phyloP scores from a whole-genome alignment of 106 monocot genomes.

The Dioscorea zingiberensis region DNA sequence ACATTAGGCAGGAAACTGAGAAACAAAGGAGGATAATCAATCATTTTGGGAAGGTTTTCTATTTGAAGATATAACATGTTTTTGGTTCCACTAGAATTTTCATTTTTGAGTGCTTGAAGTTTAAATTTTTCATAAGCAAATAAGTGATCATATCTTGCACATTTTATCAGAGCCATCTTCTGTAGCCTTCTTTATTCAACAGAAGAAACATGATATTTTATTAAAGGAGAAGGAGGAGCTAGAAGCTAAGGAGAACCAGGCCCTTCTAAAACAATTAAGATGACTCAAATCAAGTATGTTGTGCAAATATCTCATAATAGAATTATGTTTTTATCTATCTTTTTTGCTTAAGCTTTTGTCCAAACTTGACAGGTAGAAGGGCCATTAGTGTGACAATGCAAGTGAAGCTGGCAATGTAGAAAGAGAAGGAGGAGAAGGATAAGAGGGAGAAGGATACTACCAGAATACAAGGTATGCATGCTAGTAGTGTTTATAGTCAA shows the following conservation, averaged over 20 bases:
- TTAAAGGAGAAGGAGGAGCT: constrained; percentile 72
- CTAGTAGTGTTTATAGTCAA: too few relatives aligned
- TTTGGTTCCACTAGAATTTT: neutral
- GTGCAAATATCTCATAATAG: neutral
- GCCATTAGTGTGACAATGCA: constrained; percentile 30
- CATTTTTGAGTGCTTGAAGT: neutral
- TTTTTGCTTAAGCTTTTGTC: constrained; percentile 14
- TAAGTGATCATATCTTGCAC: too few relatives aligned
- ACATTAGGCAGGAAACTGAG: constrained; percentile 49
- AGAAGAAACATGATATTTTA: constrained; percentile 50
- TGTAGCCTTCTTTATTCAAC: constrained; percentile 12
- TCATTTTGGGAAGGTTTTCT: constrained; percentile 43
- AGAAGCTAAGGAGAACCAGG: constrained; percentile 57
- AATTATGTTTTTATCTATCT: neutral
- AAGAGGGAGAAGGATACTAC: constrained; percentile 76
- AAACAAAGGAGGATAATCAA: constrained; percentile 35
- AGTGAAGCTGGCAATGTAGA: constrained; percentile 45
- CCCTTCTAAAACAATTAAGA: constrained; percentile 75
- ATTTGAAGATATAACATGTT: neutral
- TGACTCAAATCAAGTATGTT: constrained; percentile 63
- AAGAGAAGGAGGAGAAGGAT: constrained; percentile 27
- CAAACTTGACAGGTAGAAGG: constrained; percentile 44
- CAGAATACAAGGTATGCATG: constrained; percentile 79
- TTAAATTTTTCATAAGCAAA: too few relatives aligned
- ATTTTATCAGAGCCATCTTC: neutral